Conservation (phyloP, 345 rosid genomes). For the Excoecaria agallocha region DNA sequence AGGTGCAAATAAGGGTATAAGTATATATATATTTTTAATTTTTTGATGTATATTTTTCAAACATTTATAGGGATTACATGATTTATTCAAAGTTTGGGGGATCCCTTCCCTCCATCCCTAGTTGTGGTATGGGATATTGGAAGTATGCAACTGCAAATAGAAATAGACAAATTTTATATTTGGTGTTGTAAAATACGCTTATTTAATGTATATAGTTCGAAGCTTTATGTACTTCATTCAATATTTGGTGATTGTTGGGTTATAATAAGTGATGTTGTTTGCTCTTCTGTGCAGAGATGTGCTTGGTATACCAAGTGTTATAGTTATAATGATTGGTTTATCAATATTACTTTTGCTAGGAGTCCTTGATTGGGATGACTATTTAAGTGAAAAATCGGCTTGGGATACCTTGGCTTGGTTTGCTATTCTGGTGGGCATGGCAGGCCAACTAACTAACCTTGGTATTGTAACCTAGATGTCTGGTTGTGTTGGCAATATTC, state of each 20-base stretch:
- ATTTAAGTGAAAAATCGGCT: slow-evolving; percentile 89
- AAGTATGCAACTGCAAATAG: no score
- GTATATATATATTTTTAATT: no score
- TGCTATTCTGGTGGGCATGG: slow-evolving; percentile 93
- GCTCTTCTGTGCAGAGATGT: slow-evolving; percentile 52
- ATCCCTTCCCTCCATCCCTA: no score
- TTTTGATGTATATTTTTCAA: no score
- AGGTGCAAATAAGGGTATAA: no score
- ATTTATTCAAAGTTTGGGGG: no score
- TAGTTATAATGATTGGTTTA: slow-evolving; percentile 92
- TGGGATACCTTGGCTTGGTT: slow-evolving; percentile 99
- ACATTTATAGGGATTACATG: no score
- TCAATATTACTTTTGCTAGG: slow-evolving; percentile 81
- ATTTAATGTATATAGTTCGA: neutral
- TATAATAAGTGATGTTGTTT: neutral
- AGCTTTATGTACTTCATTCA: neutral
- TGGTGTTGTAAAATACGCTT: no score
- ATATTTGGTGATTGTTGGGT: neutral
- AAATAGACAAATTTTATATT: no score
- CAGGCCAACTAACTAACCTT: slow-evolving; percentile 82
- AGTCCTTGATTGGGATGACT: slow-evolving; percentile 95
- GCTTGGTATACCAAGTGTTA: slow-evolving; percentile 85
- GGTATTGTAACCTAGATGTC: slow-evolving; percentile 94
- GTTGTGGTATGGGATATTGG: no score
- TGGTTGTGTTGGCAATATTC: slow-evolving; percentile 56